Base-by-base conservation (phyloP, 768 basidiomycete genomes). In the Leccinum rimulosum region DNA sequence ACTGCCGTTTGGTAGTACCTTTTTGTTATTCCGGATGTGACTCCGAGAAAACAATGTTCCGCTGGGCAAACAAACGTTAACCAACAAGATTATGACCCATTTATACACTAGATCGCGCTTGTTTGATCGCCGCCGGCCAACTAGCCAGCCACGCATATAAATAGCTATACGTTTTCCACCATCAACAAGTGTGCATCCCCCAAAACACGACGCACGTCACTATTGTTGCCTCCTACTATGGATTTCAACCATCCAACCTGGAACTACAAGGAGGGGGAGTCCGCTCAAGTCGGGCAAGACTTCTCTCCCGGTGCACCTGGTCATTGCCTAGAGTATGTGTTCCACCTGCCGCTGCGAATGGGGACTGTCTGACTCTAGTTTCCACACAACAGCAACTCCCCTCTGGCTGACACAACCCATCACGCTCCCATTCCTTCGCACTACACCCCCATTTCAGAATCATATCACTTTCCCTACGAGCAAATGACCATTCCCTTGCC, bases 251-350 rank as follows among this genome's bases (percentile, higher is more conserved):
- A 6, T 33, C 28, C 22, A 6, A 12, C 17, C 6, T 6, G 48
- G 51, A 38, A 14, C 19, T 22, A n/a, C 22, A 38, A 54, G 11
- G 54, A 17, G 12, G n/a, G n/a, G n/a, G 35, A 53, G 19, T 22
- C 22, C 45, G 3, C 8, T 28, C 38, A 17, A 10, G 17, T 6
- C 35, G n/a, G 8, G 19, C 60, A 61, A 47, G 27, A 22, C 31
- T 6, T 11, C 36, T 5, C 7, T 17, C 22, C 49, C 25, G 11
- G n/a, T 9, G 12, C 50, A 33, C 31, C 31, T 56, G 17, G 53
- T 56, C 4, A 7, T 50, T 12, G 19, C 51, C 3, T 4, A 3
- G 9, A 12, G 65, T 67, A 61, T 15, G 65, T 50, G 33, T 36
- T 9, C 8, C 6, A 4, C 50, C 47, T 55, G 3, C 11, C 6